phyloP scores from a whole-genome alignment of 2,329 filamentous ascomycete genomes.

The Pleoardoris graminearum region DNA sequence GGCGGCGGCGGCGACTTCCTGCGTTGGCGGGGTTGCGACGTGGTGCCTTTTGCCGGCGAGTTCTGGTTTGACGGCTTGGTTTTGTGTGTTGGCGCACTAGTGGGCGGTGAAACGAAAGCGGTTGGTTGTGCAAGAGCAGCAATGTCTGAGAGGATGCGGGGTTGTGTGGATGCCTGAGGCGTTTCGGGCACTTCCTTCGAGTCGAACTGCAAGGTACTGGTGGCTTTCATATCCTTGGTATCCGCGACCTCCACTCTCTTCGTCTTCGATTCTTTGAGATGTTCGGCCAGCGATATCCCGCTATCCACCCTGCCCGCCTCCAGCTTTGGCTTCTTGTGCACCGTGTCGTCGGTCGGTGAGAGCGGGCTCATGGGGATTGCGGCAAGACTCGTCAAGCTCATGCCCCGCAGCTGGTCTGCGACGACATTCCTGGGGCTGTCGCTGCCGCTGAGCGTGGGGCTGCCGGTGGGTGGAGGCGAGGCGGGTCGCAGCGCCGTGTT shows the following conservation, averaged over 20 bases:
- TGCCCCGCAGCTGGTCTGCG: constrained; percentile 41
- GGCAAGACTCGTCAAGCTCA: constrained; percentile 31
- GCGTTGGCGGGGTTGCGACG: constrained; percentile 22
- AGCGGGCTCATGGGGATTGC: constrained; percentile 41
- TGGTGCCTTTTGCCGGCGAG: constrained; percentile 8
- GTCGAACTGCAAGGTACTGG: constrained; percentile 2
- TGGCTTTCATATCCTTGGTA: constrained; percentile 12
- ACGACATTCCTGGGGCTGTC: constrained; percentile 43
- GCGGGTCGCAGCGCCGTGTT: constrained; percentile 38
- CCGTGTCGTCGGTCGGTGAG: constrained; percentile 38
- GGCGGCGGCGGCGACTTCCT: constrained; percentile 40
- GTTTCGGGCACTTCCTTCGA: constrained; percentile 35
- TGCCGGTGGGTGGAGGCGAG: constrained; percentile 28
- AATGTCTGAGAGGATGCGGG: constrained; percentile 39
- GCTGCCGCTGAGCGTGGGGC: constrained; percentile 26
- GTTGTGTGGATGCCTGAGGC: constrained; percentile 32
- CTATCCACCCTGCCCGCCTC: constrained; percentile 26
- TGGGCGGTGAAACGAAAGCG: constrained; percentile 26
- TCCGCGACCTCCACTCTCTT: constrained; percentile 3
- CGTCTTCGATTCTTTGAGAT: constrained; percentile 9
- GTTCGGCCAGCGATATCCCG: constrained; percentile 17
- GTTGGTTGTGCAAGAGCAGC: constrained; percentile 36
- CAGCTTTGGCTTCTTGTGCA: constrained; percentile 44
- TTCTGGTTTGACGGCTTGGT: constrained; percentile 6
- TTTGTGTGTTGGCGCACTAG: constrained; percentile 11